Evolutionary conservation across 2,329 filamentous ascomycete species (phyloP), one percentile per base, ranked within the genome.

Genomic region (Penicillium hordei): DNA sequence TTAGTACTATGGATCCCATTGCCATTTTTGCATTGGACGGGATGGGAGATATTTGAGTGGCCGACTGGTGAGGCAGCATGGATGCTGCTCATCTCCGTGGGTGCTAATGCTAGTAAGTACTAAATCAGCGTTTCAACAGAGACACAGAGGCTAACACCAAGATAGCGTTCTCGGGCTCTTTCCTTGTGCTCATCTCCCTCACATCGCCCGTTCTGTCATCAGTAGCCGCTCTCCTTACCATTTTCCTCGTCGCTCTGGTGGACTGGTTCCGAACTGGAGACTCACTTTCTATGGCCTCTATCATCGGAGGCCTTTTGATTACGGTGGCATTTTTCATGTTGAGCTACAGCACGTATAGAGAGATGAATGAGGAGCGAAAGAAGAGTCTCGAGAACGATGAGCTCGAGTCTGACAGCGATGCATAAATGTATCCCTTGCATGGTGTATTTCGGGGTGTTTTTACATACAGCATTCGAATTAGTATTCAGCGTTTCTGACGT

Each of bases 181-280:
- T 97, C 80, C 82, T 97, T 8, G 89, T 96, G 34, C 83, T 99
- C 52, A 97, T 99, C 70, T 92, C 88, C 17, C 82, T 99, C 29
- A 99, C 94, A 0, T 93, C 89, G 19, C 94, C 94, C 0, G 94
- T 99, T 3, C 81, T 99, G 5, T 93, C 89, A 57, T 95, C 90
- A 19, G 94, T 99, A 12, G 94, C 94, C 0, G 91, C 93, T 2
- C 84, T 99, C 7, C 81, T 99, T 46, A 99, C 94, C 23, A 99
- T 99, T 65, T 97, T 99, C 81, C 86, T 97, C 60, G 94, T 99
- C 7, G 94, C 93, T 0, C 80, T 97, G 31, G 90, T 90, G 55
- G 94, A 99, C 75, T 95, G 94, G 86, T 72, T 93, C 56, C 81
- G 93, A 43, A 95, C 91, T 0, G 91, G 93, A 49, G 82, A 89